phyloP scores from a whole-genome alignment of 208 protist genomes.

The Acanthamoeba healyi region DNA sequence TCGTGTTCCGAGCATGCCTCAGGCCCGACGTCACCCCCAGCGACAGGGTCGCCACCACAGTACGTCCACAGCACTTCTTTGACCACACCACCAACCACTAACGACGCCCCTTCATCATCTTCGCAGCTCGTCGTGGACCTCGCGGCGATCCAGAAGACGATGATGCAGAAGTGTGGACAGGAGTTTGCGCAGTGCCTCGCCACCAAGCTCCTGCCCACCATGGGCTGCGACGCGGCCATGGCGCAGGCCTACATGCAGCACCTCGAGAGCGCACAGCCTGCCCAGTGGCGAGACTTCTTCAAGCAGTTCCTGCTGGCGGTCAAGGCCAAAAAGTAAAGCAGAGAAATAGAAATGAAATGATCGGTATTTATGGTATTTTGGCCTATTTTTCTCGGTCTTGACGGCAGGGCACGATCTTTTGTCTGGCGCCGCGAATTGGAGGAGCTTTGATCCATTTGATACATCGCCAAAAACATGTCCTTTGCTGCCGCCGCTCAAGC shows the following conservation, averaged over 20 bases:
- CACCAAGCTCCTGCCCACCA: background rate
- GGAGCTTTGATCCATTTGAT: too few relatives aligned
- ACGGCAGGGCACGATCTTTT: background rate
- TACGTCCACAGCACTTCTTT: background rate
- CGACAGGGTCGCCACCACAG: conserved; percentile 15
- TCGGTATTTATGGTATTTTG: background rate
- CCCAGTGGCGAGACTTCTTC: conserved; percentile 66
- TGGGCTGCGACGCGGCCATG: conserved; percentile 40
- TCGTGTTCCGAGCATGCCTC: conserved; percentile 1
- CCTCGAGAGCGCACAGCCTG: conserved; percentile 5
- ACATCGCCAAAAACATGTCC: too few relatives aligned
- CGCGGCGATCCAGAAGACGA: conserved; percentile 12
- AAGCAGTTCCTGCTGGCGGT: conserved; percentile 10
- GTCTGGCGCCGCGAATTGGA: too few relatives aligned
- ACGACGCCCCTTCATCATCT: too few relatives aligned
- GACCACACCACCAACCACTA: too few relatives aligned
- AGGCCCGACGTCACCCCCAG: background rate
- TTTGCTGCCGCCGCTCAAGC: conserved; percentile 47
- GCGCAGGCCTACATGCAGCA: background rate
- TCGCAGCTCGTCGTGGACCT: conserved; percentile 9
- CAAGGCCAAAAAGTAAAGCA: background rate
- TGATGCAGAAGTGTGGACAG: conserved; percentile 39
- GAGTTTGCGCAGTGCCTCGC: conserved; percentile 35
- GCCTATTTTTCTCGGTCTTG: too few relatives aligned
- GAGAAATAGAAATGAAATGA: background rate